Conservation (phyloP, 192 early-diverging fungal genomes). For the Coemansia furcata region DNA sequence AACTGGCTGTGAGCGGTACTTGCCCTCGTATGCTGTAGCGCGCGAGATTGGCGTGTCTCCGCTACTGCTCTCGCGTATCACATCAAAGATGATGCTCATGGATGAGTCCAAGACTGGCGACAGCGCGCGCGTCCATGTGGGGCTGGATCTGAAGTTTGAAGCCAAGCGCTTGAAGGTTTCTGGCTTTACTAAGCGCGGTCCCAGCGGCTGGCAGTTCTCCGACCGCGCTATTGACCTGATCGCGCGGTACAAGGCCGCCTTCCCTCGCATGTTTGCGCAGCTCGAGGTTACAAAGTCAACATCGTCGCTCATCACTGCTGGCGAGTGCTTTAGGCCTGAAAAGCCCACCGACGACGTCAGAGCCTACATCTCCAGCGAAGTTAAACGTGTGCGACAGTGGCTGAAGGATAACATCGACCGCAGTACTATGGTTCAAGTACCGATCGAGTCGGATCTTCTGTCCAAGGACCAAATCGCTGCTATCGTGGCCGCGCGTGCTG, state of each 20-base stretch:
- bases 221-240: conserved; percentile 75
- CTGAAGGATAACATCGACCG: conserved; percentile 35
- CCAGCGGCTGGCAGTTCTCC: conserved; percentile 83
- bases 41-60: conserved; percentile 63
- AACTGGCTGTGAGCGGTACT: conserved; percentile 50
- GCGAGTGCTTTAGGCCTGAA: conserved; percentile 31
- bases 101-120: conserved; percentile 61
- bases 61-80: conserved; percentile 78
- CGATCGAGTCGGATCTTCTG: conserved; percentile 40
- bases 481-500: conserved; percentile 11
- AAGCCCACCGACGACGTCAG: conserved; percentile 2
- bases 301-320: conserved; percentile 10
- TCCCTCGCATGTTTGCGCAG: conserved; percentile 60
- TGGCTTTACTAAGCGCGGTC: conserved; percentile 80
- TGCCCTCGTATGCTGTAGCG: conserved; percentile 65
- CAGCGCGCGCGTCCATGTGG: conserved; percentile 66
- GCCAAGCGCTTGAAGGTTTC: conserved; percentile 79
- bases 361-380: conserved; percentile 22
- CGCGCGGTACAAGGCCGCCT: conserved; percentile 62
- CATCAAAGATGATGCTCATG: conserved; percentile 63
- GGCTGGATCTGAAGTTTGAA: conserved; percentile 92
- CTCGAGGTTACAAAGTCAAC: conserved; percentile 13
- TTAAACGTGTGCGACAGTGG: conserved; percentile 55
- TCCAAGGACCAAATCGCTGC: conserved; percentile 23
- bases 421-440: conserved; percentile 20